phyloP scores from a whole-genome alignment of 306 rosid species.

The Cicer cuneatum region DNA sequence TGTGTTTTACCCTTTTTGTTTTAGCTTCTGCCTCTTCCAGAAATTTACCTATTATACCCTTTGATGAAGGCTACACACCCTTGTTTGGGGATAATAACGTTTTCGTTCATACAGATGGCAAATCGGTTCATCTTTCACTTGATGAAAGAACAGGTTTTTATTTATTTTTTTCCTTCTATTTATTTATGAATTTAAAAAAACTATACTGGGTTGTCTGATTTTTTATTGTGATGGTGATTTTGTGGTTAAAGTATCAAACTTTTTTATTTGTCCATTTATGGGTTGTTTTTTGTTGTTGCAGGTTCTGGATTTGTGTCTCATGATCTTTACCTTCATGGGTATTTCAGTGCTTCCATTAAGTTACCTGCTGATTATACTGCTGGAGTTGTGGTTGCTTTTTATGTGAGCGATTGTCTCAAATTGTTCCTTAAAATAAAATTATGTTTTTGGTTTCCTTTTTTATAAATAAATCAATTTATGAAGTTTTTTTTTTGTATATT shows the following conservation, averaged over 20 bases:
- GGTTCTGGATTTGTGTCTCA: conserved; percentile 98
- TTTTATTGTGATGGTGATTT: conserved; percentile 5
- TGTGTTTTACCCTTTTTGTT: conserved; percentile 38
- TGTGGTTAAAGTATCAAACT: conserved; percentile 18
- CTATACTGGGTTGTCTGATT: conserved; percentile 14
- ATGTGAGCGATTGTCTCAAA: conserved; percentile 63
- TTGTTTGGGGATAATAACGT: conserved; percentile 89
- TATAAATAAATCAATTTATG: background rate
- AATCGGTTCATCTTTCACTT: conserved; percentile 84
- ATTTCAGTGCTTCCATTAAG: conserved; percentile 93
- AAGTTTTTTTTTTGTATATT: background rate
- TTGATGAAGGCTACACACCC: conserved; percentile 84
- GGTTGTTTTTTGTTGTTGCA: conserved; percentile 40
- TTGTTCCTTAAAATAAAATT: background rate
- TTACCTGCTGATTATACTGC: conserved; percentile 94
- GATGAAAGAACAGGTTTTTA: conserved; percentile 80
- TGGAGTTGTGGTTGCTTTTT: conserved; percentile 95
- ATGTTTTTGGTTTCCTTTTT: background rate
- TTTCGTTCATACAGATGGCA: conserved; percentile 75
- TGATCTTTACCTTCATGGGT: conserved; percentile 91
- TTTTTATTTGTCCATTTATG: conserved; percentile 24
- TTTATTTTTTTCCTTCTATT: background rate
- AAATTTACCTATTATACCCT: conserved; percentile 63
- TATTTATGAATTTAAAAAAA: background rate
- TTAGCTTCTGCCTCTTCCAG: conserved; percentile 52